Evolutionary conservation across 192 early-diverging fungal genomes (phyloP), one percentile per base, ranked within the genome.

Genomic region (Dissophora globulifera): DNA sequence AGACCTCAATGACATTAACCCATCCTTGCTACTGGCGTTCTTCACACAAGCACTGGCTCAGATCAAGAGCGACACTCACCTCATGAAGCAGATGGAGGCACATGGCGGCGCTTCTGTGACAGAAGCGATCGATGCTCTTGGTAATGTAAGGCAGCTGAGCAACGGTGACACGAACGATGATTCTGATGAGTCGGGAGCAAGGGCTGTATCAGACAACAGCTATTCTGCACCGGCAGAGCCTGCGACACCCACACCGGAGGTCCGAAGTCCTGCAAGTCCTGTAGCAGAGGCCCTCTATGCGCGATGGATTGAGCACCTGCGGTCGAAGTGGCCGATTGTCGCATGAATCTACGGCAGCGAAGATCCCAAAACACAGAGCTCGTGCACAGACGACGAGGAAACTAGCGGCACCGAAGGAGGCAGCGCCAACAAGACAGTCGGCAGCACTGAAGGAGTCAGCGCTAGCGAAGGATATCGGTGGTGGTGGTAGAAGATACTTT

Each of bases 311-410:
- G 80, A 78, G 26, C 80, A 78, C 35, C 51, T 82, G 50, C 56
- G 69, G 38, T 70, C 67, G 19, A 82, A 82, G 52, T 82, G 80
- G 80, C 69, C 74, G n/a, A 81, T 81, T 70, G 62, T 76, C 64
- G 72, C 72, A 60, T 76, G 72, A 76, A 76, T 76, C 49, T 76
- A 76, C 41, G 72, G 72, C 64, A 76, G 72, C 52, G 58, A 65
- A 60, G 70, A 55, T 58, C 65, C 65, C 65, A 67, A 67, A 19
- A 56, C 42, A 25, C 45, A 51, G 17, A 53, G 53, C 27, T 48
- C 48, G 9, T 48, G 26, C 32, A 26, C 23, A 32, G 22, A 30
- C 11, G 26, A 38, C 15, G 20, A 55, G 16, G 38, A 13, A 6
- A 20, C 32, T 4, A 12, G 33, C 1, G 46, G 22, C 46, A 7